Evolutionary conservation across 306 rosid species (phyloP).

Genomic region (Sicyos edulis): DNA sequence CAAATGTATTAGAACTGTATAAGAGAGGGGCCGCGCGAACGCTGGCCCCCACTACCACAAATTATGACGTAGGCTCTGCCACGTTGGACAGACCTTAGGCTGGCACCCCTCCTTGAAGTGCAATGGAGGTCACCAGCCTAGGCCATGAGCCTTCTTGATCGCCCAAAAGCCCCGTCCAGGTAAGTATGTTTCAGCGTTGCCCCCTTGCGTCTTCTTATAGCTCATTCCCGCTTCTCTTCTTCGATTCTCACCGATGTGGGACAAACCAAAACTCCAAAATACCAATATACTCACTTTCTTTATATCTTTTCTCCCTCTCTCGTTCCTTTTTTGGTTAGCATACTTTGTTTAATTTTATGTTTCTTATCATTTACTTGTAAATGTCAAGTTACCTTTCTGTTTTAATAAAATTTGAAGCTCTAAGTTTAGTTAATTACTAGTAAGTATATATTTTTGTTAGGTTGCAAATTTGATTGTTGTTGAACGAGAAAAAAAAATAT

Average conservation of each 20-base stretch:
- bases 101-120: background rate
- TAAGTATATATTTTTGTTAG: too few relatives aligned
- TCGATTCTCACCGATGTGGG: background rate
- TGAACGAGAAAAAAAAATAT: too few relatives aligned
- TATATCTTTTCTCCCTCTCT: background rate
- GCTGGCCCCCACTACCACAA: constrained; percentile 51
- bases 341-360: too few relatives aligned
- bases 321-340: background rate
- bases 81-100: constrained; percentile 17
- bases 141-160: background rate
- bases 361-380: too few relatives aligned
- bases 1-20: too few relatives aligned
- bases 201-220: background rate
- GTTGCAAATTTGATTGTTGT: too few relatives aligned
- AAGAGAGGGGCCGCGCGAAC: constrained; percentile 46
- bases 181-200: background rate
- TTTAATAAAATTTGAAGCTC: too few relatives aligned
- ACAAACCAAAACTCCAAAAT: background rate
- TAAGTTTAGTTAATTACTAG: too few relatives aligned
- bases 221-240: background rate
- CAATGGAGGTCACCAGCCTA: constrained; percentile 3
- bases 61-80: constrained; percentile 51
- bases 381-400: too few relatives aligned
- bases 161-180: constrained; percentile 4
- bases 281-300: background rate